Base-by-base conservation (phyloP, 2,329 filamentous ascomycete genomes). In the Gnomoniopsis smithogilvyi region DNA sequence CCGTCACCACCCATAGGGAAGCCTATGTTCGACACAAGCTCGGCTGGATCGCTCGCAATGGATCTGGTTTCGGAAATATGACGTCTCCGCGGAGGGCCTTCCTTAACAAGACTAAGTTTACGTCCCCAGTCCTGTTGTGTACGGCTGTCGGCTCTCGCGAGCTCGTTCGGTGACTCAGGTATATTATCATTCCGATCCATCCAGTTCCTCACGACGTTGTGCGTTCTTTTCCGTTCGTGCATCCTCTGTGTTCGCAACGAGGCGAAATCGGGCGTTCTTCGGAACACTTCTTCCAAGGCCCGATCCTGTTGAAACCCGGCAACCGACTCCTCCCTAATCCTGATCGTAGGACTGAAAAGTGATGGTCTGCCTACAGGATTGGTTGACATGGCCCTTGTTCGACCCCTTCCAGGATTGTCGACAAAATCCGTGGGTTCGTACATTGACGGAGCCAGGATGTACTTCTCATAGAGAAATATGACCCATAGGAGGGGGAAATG, bases 261-360 rank as follows among this genome's bases (percentile, higher is more conserved):
- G 8, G 82, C 81, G 52, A 84, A 78, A 61, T 88, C 87, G 30
- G 90, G 91, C 0, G 86, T 85, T 19, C 84, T 80, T 62, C 91
- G 83, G 70, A 98, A 98, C 0, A 98, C 92, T 69, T 97, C 93
- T 64, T 96, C 94, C 22, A 98, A 76, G 8, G 92, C 93, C 55
- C 87, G 87, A 66, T 97, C 93, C 68, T 97, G 96, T 66, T 94
- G 90, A 67, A 89, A 94, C 1, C 92, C 95, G 38, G 90, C 87
- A 54, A 96, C 86, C 0, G 93, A 97, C 61, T 93, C 92, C 70
- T 96, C 92, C 48, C 92, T 86, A 26, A 92, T 80, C 19, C 91
- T 82, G 57, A 86, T 69, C 62, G 81, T 86, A 17, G 90, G 90
- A 67, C 89, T 92, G 70, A 96, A 95, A 7, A 92, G 75, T 30